Evolutionary conservation across 1,284 basidiomycete species (phyloP).

Genomic region (Leccinum subfulvum): DNA sequence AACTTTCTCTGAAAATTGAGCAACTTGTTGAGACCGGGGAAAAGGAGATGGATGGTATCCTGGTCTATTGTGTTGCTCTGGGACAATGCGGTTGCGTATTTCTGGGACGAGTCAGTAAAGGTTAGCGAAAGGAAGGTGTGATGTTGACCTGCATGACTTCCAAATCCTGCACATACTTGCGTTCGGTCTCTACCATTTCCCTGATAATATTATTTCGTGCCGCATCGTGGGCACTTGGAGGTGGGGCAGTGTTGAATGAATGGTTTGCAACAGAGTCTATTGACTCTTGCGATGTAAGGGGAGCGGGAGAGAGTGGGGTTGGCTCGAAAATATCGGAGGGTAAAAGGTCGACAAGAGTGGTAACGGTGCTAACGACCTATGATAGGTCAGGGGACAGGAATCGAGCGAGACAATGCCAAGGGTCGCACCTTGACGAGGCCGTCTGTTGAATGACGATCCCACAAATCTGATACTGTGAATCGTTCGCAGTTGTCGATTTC

Average conservation of each 20-base stretch:
- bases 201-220: conserved; percentile 78
- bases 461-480: conserved; percentile 86
- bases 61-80: conserved; percentile 85
- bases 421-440: conserved; percentile 89
- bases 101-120: conserved; percentile 43
- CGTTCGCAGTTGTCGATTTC: conserved; percentile 65
- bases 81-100: conserved; percentile 79
- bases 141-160: conserved; percentile 88
- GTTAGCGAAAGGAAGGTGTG: conserved; percentile 10
- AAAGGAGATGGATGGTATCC: conserved; percentile 93
- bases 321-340: conserved; percentile 74
- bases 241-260: conserved; percentile 36
- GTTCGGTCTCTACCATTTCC: conserved; percentile 91
- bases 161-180: conserved; percentile 97
- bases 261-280: conserved; percentile 56
- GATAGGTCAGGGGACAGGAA: conserved; percentile 1
- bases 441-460: conserved; percentile 89
- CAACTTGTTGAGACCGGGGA: conserved; percentile 93
- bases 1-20: conserved; percentile 97
- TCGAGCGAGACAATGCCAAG: background rate
- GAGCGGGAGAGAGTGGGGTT: conserved; percentile 57
- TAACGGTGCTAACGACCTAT: conserved; percentile 90
- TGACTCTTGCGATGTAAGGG: conserved; percentile 55
- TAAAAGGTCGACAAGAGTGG: conserved; percentile 80
- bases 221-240: conserved; percentile 59